phyloP scores from a whole-genome alignment of 1,139 yeast species.

The Yamadazyma mexicana region DNA sequence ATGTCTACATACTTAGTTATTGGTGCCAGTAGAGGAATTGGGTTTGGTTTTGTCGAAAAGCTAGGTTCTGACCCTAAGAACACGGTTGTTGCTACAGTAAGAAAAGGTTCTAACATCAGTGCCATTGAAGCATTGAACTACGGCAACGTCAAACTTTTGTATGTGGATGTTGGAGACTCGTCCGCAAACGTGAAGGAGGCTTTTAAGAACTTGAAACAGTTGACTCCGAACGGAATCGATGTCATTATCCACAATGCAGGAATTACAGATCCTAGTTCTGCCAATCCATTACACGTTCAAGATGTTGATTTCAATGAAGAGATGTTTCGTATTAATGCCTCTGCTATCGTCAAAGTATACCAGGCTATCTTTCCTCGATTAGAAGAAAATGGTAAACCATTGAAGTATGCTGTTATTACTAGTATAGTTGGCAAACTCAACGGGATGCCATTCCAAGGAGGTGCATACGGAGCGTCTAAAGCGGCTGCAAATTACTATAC shows the following conservation, averaged over 20 bases:
- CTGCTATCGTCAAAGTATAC: constrained; percentile 10
- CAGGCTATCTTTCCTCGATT: constrained; percentile 10
- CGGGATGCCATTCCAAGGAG: constrained; percentile 2
- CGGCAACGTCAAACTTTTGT: constrained; percentile 4
- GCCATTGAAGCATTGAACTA: constrained; percentile 2
- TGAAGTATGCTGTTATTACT: constrained; percentile 7
- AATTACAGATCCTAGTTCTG: background rate
- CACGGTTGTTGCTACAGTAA: constrained; percentile 7
- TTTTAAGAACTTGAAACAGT: constrained; percentile 2
- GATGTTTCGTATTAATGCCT: constrained; percentile 7
- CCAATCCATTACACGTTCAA: background rate
- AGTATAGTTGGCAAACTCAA: constrained; percentile 15
- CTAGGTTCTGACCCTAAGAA: constrained; percentile 5
- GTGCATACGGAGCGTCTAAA: constrained; percentile 10
- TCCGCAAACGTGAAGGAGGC: constrained; percentile 3
- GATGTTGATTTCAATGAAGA: constrained; percentile 6
- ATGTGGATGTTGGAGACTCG: constrained; percentile 2
- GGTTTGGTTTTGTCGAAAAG: constrained; percentile 7
- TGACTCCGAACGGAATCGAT: constrained; percentile 7
- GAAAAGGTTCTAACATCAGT: constrained; percentile 4
- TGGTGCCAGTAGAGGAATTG: constrained; percentile 11
- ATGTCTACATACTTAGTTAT: constrained; percentile 10
- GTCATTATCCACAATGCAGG: constrained; percentile 9
- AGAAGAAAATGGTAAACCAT: constrained; percentile 5
- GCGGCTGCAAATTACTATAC: constrained; percentile 9